These are phyloP conservation scores for Porcisia hertigi DNA, from an alignment of 208 protist genomes.

Conservation along the genomic window DNA sequence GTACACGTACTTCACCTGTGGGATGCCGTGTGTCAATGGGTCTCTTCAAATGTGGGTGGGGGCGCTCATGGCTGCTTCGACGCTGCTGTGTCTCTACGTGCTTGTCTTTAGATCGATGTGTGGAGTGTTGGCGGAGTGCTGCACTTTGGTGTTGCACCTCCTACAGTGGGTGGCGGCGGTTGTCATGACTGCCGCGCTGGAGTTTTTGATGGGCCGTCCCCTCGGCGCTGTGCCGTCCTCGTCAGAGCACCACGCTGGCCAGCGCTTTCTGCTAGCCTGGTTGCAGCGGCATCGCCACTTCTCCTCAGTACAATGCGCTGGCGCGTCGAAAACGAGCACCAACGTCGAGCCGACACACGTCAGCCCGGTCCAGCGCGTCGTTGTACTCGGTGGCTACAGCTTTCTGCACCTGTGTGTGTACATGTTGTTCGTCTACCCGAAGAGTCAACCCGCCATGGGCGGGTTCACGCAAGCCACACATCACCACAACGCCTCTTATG, in stretches of 20 bases:
- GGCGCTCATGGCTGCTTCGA: conserved; percentile 16
- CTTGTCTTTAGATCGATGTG: conserved; percentile 36
- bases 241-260: background rate
- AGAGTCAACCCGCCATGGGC: conserved; percentile 21
- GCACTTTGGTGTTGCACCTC: background rate
- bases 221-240: background rate
- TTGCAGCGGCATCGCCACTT: conserved; percentile 9
- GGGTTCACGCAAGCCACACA: conserved; percentile 57
- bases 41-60: conserved; percentile 4
- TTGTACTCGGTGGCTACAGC: conserved; percentile 39
- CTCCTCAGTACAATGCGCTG: background rate
- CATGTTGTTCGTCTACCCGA: conserved; percentile 50
- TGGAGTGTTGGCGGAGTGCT: conserved; percentile 4
- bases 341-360: conserved; percentile 12
- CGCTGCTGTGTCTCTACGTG: conserved; percentile 32
- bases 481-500: conserved; percentile 59
- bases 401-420: conserved; percentile 47
- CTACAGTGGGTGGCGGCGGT: conserved; percentile 10
- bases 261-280: conserved; percentile 4
- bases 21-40: conserved; percentile 35
- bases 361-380: conserved; percentile 28
- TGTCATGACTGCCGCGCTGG: conserved; percentile 2
- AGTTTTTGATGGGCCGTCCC: conserved; percentile 11
- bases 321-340: background rate
- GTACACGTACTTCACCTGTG: conserved; percentile 43